Conservation (phyloP, 2,329 filamentous ascomycete genomes). For the Aspergillus awamori region DNA sequence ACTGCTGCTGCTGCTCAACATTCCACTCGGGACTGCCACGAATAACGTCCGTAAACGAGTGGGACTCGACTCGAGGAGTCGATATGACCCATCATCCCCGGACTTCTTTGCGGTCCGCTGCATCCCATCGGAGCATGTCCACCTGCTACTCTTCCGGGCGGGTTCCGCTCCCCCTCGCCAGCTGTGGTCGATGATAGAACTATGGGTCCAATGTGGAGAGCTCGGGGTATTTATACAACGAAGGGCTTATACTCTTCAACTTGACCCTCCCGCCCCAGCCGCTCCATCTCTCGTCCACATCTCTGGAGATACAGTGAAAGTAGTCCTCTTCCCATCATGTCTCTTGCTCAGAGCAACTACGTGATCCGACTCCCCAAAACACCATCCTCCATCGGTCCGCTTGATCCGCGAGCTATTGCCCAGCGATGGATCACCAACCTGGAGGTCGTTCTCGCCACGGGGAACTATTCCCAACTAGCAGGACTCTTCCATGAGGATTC, state of each 20-base stretch:
- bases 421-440: conserved; percentile 39
- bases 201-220: not conserved
- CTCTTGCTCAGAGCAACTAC: not conserved
- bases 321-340: not conserved
- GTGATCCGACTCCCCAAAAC: not conserved
- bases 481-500: conserved; percentile 42
- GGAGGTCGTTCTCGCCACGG: conserved; percentile 26
- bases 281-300: not conserved
- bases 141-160: not conserved
- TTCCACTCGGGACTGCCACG: too few relatives aligned
- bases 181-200: not conserved
- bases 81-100: not conserved
- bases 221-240: conserved; percentile 4
- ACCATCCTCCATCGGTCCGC: not conserved
- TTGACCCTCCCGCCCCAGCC: not conserved
- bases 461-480: conserved; percentile 21
- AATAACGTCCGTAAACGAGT: too few relatives aligned
- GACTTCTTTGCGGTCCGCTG: not conserved
- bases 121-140: not conserved
- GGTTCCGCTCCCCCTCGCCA: not conserved
- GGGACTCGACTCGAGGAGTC: not conserved
- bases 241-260: not conserved
- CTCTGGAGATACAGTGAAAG: not conserved
- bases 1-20: not conserved
- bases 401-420: conserved; percentile 30